phyloP scores from a whole-genome alignment of 1,139 yeast genomes.

The Kurtzmaniella quercitrusa region DNA sequence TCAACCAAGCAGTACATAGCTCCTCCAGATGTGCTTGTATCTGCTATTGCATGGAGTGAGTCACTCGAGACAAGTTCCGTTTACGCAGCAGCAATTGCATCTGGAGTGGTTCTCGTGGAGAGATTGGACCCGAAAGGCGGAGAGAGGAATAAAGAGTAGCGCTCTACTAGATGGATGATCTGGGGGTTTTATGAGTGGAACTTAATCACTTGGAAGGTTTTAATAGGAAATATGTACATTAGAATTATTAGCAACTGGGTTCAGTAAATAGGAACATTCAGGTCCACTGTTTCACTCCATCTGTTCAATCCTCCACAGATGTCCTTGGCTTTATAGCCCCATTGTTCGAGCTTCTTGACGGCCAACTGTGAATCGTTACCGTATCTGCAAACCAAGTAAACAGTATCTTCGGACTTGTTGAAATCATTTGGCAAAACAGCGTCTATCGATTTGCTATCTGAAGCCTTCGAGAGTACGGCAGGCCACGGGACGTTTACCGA shows the following conservation, averaged over 20 bases:
- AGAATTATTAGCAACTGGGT: not conserved
- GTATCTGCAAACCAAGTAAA: constrained; percentile 67
- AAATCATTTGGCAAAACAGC: constrained; percentile 19
- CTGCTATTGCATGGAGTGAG: constrained; percentile 63
- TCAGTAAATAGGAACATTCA: constrained; percentile 63
- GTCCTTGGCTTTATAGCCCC: constrained; percentile 58
- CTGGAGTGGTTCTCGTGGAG: constrained; percentile 68
- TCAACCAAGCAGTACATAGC: constrained; percentile 31
- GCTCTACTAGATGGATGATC: constrained; percentile 10
- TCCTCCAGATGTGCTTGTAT: constrained; percentile 52
- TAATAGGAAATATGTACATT: not conserved
- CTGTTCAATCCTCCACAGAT: constrained; percentile 71
- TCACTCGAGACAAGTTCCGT: constrained; percentile 45
- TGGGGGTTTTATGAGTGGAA: constrained; percentile 1
- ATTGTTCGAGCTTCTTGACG: constrained; percentile 46
- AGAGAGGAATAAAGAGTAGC: not conserved
- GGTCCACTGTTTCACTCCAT: constrained; percentile 66
- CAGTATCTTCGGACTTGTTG: constrained; percentile 15
- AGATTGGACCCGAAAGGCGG: constrained; percentile 31
- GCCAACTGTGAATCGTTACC: constrained; percentile 93
- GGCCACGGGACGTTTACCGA: constrained; percentile 65
- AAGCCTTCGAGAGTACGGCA: constrained; percentile 32
- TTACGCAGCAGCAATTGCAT: constrained; percentile 61
- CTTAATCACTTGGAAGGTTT: too few relatives aligned
- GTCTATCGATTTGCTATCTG: constrained; percentile 18